A percentile compares a stretch with the other conserved stretches of the same genome.
Evolutionary conservation across 768 basidiomycete genomes (phyloP).

Genomic region (Cystofilobasidium macerans): DNA sequence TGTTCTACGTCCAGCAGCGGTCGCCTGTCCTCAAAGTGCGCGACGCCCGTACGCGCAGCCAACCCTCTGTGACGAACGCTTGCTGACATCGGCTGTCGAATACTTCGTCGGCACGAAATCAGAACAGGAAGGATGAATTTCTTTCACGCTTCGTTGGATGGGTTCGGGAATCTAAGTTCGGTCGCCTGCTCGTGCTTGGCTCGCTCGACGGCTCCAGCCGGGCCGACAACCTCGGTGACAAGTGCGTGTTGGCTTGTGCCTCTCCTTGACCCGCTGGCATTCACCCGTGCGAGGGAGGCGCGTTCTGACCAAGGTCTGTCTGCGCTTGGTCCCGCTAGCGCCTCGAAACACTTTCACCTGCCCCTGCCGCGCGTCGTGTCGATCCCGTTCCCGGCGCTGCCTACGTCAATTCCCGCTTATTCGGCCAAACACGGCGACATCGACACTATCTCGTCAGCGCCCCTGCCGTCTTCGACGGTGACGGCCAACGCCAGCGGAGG

Average conservation of each 20-base stretch:
- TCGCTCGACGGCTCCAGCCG: conserved; percentile 19
- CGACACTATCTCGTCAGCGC: conserved; percentile 5
- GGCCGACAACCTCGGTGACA: conserved; percentile 10
- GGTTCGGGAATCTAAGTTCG: conserved; percentile 13
- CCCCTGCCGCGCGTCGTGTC: conserved; percentile 19
- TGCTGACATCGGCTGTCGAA: background rate
- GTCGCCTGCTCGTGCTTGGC: conserved; percentile 19
- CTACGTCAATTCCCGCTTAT: conserved; percentile 11
- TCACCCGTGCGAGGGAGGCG: no score
- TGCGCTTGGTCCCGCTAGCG: background rate
- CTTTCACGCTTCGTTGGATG: conserved; percentile 11
- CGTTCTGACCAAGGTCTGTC: background rate
- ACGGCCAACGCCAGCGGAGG: background rate
- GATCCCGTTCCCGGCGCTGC: conserved; percentile 20
- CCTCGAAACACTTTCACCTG: conserved; percentile 20
- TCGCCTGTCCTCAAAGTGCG: conserved; percentile 24
- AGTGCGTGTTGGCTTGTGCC: background rate
- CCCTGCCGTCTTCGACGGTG: conserved; percentile 10
- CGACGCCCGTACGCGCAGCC: background rate
- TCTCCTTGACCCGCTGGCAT: background rate
- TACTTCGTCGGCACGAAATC: background rate
- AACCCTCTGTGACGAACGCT: no score
- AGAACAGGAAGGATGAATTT: conserved; percentile 24
- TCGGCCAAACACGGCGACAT: background rate
- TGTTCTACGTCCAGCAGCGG: conserved; percentile 23